A percentile compares a stretch with the other conserved stretches of the same genome.
Evolutionary conservation across 202 grass and related monocot genomes (phyloP).

Genomic region (Setaria italica): DNA sequence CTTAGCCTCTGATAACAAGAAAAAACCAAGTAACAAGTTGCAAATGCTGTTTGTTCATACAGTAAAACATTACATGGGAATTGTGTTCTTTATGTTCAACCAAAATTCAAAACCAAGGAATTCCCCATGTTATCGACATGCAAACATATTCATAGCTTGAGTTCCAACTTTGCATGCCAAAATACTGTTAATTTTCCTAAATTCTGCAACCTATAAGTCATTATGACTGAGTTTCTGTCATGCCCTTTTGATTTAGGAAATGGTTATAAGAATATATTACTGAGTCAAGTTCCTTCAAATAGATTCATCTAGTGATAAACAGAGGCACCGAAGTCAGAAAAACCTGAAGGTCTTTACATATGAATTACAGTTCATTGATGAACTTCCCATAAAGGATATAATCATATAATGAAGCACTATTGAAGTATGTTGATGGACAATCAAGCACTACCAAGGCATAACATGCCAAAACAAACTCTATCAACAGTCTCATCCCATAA

Average conservation of each 20-base stretch:
- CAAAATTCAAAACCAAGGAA: constrained; percentile 11
- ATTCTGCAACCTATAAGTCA: not conserved
- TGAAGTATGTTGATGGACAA: constrained; percentile 29
- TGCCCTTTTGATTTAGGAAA: constrained; percentile 5
- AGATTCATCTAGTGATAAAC: constrained; percentile 11
- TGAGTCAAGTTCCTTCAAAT: constrained; percentile 26
- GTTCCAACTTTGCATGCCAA: constrained; percentile 13
- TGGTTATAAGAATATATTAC: constrained; percentile 11
- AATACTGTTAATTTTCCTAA: constrained; percentile 4
- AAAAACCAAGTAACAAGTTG: constrained; percentile 18
- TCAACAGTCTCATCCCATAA: constrained; percentile 37
- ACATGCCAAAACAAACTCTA: constrained; percentile 35
- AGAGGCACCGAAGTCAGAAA: not conserved
- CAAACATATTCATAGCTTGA: constrained; percentile 14
- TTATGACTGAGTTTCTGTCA: not conserved
- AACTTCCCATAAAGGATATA: constrained; percentile 12
- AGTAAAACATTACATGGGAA: constrained; percentile 13
- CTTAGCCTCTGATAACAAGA: constrained; percentile 12
- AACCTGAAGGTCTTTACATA: not conserved
- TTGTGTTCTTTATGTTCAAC: constrained; percentile 17
- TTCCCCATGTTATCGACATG: not conserved
- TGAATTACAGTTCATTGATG: constrained; percentile 21
- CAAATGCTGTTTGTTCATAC: constrained; percentile 16
- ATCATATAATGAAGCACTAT: constrained; percentile 12
- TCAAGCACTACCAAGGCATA: constrained; percentile 21